These are phyloP conservation scores for Aspergillus kassunensis DNA, from an alignment of 495 filamentous ascomycete genomes.

Conservation along the genomic window DNA sequence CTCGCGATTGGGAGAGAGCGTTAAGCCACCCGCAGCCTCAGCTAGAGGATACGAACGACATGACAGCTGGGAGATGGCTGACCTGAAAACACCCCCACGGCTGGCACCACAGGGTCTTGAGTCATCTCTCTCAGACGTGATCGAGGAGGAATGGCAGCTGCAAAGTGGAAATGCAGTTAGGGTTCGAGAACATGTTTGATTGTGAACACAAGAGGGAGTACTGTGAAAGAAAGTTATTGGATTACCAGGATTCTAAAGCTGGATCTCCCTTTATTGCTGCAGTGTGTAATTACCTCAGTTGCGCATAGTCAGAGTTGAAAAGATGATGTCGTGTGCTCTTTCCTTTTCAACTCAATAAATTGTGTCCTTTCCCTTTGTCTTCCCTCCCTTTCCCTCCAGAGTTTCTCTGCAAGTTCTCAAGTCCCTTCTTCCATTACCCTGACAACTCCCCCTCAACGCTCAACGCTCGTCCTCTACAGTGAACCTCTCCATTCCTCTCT, in stretches of 20 bases:
- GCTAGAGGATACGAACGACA: conserved; percentile 41
- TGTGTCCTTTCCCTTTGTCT: neutral
- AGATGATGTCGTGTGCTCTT: conserved; percentile 4
- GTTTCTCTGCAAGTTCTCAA: too few species aligned
- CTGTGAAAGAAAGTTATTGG: neutral
- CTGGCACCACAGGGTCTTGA: neutral
- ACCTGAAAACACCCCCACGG: conserved; percentile 17
- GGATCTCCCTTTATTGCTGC: too few species aligned
- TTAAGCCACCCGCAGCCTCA: conserved; percentile 19
- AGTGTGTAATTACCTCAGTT: too few species aligned
- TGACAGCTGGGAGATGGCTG: conserved; percentile 52
- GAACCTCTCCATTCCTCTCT: too few species aligned
- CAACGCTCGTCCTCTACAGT: too few species aligned
- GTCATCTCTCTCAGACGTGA: conserved; percentile 19
- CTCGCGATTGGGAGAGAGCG: conserved; percentile 25
- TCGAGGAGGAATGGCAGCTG: conserved; percentile 29
- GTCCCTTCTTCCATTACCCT: neutral
- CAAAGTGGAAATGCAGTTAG: conserved; percentile 28
- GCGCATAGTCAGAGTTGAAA: too few species aligned
- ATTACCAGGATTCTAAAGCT: neutral
- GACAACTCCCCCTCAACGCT: neutral
- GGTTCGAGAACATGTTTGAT: conserved; percentile 34
- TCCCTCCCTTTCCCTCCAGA: neutral
- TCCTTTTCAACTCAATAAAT: conserved; percentile 6
- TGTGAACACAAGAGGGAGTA: neutral